These are phyloP conservation scores for Vaccinium myrtillus DNA, from an alignment of 148 eudicot species.

Conservation along the genomic window DNA sequence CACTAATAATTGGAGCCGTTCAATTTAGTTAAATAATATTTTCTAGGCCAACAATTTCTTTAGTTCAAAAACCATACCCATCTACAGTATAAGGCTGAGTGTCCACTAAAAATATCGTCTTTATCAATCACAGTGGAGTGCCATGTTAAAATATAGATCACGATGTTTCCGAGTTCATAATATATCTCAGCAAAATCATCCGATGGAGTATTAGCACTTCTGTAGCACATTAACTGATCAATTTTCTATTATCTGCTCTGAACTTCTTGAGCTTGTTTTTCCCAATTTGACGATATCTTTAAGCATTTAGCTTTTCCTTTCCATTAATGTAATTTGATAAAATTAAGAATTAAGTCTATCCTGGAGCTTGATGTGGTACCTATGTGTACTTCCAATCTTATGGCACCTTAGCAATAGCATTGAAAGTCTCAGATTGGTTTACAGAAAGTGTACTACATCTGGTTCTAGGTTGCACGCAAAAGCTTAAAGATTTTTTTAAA, in stretches of 20 bases:
- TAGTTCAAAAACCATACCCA: too few species aligned
- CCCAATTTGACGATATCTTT: neutral
- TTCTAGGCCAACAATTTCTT: too few species aligned
- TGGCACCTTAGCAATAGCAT: neutral
- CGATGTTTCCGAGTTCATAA: neutral
- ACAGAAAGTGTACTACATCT: neutral
- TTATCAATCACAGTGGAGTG: slow-evolving; percentile 80
- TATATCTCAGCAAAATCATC: slow-evolving; percentile 5
- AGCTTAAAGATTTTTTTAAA: too few species aligned
- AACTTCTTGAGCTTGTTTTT: slow-evolving; percentile 7
- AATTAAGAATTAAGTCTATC: neutral
- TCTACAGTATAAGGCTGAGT: too few species aligned
- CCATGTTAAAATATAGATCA: slow-evolving; percentile 42
- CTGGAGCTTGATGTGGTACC: neutral
- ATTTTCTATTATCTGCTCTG: neutral
- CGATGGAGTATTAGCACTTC: neutral
- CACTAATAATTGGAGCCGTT: too few species aligned
- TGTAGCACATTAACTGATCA: neutral
- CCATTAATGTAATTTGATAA: neutral
- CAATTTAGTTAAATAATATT: too few species aligned
- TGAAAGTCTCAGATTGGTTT: neutral
- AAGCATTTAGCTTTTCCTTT: neutral
- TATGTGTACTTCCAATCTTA: neutral
- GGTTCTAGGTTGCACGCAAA: neutral
- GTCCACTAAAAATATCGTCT: too few species aligned